These are phyloP conservation scores for Suillus ampliporus DNA, from an alignment of 768 basidiomycete species.

Conservation along the genomic window DNA sequence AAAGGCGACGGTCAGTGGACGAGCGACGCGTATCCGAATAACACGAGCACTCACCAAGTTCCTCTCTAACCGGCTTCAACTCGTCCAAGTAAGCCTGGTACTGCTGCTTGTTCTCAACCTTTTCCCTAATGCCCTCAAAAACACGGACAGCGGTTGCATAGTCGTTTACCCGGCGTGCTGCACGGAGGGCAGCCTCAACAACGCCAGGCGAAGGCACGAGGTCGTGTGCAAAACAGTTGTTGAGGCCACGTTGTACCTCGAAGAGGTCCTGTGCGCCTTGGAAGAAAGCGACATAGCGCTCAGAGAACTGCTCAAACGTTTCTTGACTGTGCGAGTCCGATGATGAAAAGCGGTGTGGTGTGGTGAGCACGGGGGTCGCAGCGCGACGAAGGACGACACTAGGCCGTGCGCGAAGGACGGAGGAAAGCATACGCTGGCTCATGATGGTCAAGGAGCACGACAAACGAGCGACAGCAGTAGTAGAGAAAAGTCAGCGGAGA, in stretches of 20 bases:
- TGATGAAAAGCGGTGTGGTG: slow-evolving; percentile 39
- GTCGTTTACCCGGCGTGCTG: slow-evolving; percentile 92
- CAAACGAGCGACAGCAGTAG: background rate
- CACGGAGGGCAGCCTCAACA: slow-evolving; percentile 85
- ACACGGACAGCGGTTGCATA: slow-evolving; percentile 96
- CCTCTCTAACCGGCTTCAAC: slow-evolving; percentile 85
- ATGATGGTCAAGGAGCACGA: slow-evolving; percentile 41
- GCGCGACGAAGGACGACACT: slow-evolving; percentile 44
- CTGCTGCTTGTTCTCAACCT: slow-evolving; percentile 97
- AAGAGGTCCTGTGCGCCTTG: slow-evolving; percentile 92
- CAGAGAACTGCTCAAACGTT: slow-evolving; percentile 92
- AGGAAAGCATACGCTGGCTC: slow-evolving; percentile 64
- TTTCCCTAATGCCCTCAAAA: slow-evolving; percentile 95
- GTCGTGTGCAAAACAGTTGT: slow-evolving; percentile 99
- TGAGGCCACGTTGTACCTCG: slow-evolving; percentile 97
- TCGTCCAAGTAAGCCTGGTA: slow-evolving; percentile 94
- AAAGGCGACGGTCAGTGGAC: slow-evolving; percentile 6
- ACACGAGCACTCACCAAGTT: slow-evolving; percentile 70
- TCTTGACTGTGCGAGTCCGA: slow-evolving; percentile 81
- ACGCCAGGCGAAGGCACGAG: slow-evolving; percentile 86
- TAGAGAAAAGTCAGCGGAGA: slow-evolving; percentile 3
- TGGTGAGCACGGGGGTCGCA: slow-evolving; percentile 46
- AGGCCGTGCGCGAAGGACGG: slow-evolving; percentile 68
- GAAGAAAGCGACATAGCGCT: slow-evolving; percentile 95
- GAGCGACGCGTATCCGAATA: background rate